phyloP scores from a whole-genome alignment of 2,329 filamentous ascomycete species.

The Malbranchea cinnamomea region DNA sequence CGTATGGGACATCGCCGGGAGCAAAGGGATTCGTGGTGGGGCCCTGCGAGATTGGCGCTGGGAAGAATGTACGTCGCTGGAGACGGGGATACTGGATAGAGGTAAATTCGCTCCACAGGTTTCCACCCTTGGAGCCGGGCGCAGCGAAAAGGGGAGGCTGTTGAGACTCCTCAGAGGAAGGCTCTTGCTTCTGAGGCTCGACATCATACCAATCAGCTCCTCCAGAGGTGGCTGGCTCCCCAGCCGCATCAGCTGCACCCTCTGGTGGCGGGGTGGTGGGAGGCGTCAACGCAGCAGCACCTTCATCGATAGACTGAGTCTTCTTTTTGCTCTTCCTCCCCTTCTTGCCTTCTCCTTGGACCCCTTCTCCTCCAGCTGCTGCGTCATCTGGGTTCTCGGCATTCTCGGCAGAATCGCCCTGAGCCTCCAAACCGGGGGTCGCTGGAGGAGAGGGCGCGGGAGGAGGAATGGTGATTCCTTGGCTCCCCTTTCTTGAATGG shows the following conservation, averaged over 20 bases:
- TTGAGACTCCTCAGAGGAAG: slow-evolving; percentile 15
- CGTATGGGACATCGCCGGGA: slow-evolving; percentile 17
- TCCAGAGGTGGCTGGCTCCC: slow-evolving; percentile 4
- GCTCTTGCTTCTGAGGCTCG: slow-evolving; percentile 6
- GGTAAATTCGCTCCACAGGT: slow-evolving; percentile 25
- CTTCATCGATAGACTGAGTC: slow-evolving; percentile 13
- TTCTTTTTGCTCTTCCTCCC: slow-evolving; percentile 17
- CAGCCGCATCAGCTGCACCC: slow-evolving; percentile 9
- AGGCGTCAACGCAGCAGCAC: slow-evolving; percentile 20
- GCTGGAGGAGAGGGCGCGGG: slow-evolving; percentile 19
- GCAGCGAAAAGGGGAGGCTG: slow-evolving; percentile 14
- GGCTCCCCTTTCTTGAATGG: too few relatives aligned
- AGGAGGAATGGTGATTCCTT: slow-evolving; percentile 15
- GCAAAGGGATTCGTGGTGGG: slow-evolving; percentile 4
- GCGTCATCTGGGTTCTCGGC: slow-evolving; percentile 5
- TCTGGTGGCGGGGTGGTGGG: slow-evolving; percentile 23
- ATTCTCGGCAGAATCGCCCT: slow-evolving; percentile 2
- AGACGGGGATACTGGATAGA: slow-evolving; percentile 21
- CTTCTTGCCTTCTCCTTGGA: slow-evolving; percentile 18
- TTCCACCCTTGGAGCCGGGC: slow-evolving; percentile 18
- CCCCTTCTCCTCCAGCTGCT: slow-evolving; percentile 5
- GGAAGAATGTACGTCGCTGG: slow-evolving; percentile 6
- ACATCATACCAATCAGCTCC: slow-evolving; percentile 8
- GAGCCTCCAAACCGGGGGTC: slow-evolving; percentile 8
- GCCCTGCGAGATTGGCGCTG: slow-evolving; percentile 7